A percentile compares a stretch with the other conserved stretches of the same genome.
Conservation (phyloP, 2,329 filamentous ascomycete species). For the Harringtonia aguacate region DNA sequence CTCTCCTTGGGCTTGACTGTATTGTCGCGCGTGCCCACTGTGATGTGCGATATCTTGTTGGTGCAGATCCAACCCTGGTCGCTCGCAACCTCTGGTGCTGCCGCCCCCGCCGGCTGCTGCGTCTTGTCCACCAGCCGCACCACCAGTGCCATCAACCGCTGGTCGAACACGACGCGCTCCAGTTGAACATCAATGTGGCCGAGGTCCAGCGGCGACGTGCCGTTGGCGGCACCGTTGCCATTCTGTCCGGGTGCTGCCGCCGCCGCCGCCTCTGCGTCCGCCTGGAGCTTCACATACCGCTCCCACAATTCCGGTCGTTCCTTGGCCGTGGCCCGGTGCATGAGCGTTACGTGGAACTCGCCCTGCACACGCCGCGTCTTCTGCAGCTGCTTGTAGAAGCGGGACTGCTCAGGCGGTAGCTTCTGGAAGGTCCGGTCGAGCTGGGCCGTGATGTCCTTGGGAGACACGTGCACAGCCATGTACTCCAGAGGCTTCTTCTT, state of each 20-base stretch:
- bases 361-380: constrained; percentile 64
- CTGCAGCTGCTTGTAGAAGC: constrained; percentile 67
- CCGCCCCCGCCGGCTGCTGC: too few species aligned
- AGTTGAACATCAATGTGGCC: constrained; percentile 55
- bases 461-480: constrained; percentile 38
- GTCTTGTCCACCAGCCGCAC: constrained; percentile 54
- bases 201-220: constrained; percentile 29
- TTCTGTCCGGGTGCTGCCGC: too few species aligned
- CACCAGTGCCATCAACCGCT: constrained; percentile 83
- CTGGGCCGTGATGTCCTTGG: constrained; percentile 32
- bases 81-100: constrained; percentile 10
- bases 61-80: constrained; percentile 50
- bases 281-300: constrained; percentile 53
- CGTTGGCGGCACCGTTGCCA: background rate
- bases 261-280: constrained; percentile 24
- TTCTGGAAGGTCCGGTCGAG: constrained; percentile 62
- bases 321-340: constrained; percentile 60
- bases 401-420: constrained; percentile 38
- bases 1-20: constrained; percentile 87
- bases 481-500: constrained; percentile 45
- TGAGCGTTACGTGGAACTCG: constrained; percentile 89
- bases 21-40: constrained; percentile 67
- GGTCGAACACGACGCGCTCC: constrained; percentile 71
- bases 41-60: constrained; percentile 78
- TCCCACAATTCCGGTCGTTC: constrained; percentile 64